Conservation (phyloP, 768 basidiomycete genomes). For the Suillus occidentalis region DNA sequence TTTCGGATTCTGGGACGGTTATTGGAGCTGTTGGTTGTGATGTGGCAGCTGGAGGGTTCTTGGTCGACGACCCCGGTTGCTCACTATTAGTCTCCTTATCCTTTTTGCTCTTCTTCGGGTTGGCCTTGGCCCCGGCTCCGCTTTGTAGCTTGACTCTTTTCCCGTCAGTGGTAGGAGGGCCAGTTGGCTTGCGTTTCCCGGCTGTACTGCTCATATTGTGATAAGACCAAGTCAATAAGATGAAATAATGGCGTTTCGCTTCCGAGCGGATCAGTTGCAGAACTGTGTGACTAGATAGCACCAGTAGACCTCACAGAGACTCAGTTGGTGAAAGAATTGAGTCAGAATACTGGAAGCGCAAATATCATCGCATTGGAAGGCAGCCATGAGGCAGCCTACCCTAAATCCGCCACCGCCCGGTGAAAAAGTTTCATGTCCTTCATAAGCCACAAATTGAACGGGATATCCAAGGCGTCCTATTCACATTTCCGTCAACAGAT, state of each 20-base stretch:
- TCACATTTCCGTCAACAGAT: conserved; percentile 19
- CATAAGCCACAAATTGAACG: background rate
- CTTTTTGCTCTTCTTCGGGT: background rate
- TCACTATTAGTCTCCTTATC: background rate
- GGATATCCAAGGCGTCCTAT: background rate
- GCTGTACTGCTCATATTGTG: background rate
- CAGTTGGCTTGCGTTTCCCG: background rate
- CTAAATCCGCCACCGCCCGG: conserved; percentile 7
- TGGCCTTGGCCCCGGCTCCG: background rate
- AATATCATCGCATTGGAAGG: background rate
- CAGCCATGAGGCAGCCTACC: conserved; percentile 4
- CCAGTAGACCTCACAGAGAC: background rate
- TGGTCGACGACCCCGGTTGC: background rate
- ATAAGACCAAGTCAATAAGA: background rate
- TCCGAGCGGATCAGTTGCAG: background rate
- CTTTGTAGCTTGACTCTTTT: conserved; percentile 1
- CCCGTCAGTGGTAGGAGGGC: background rate
- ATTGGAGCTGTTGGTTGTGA: background rate
- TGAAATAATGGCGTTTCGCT: background rate
- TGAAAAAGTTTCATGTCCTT: conserved; percentile 4
- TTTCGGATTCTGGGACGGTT: conserved; percentile 50
- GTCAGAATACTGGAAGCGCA: background rate
- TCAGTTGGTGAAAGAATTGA: background rate
- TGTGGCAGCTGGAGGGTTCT: background rate
- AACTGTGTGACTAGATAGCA: background rate